A percentile compares a stretch with the other conserved stretches of the same genome.
Conservation (phyloP, 2,329 filamentous ascomycete genomes). For the Drechslera avenae region DNA sequence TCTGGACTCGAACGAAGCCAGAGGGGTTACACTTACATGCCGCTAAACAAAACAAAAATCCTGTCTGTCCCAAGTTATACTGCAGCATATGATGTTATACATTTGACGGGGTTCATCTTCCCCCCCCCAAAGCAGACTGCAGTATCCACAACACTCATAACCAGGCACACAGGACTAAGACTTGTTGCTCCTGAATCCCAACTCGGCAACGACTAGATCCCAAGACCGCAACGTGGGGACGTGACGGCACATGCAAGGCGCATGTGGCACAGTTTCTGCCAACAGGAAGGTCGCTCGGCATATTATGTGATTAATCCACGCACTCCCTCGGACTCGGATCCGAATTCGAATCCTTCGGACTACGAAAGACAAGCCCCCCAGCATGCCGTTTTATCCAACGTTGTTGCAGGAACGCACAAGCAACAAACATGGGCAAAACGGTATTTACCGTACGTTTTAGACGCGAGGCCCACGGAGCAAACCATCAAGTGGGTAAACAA, state of each 20-base stretch:
- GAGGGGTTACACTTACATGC: too few species aligned
- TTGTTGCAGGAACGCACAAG: not conserved
- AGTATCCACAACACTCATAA: not conserved
- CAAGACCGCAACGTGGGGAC: conserved; percentile 1
- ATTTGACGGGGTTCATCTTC: too few species aligned
- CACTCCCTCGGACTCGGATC: too few species aligned
- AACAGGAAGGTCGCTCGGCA: too few species aligned
- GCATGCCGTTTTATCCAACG: not conserved
- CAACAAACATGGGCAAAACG: not conserved
- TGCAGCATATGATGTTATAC: too few species aligned
- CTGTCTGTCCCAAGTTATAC: too few species aligned
- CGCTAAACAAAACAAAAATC: too few species aligned
- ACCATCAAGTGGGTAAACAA: not conserved
- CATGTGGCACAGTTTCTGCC: not conserved
- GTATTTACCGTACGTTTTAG: not conserved
- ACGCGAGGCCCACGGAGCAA: not conserved
- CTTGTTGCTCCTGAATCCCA: too few species aligned
- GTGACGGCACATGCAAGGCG: not conserved
- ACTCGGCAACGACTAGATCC: not conserved
- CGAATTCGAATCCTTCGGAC: not conserved
- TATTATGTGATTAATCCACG: too few species aligned
- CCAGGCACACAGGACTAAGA: not conserved
- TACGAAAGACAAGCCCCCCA: not conserved
- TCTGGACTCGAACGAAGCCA: too few species aligned
- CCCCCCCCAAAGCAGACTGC: too few species aligned